Conservation (phyloP, 2,329 filamentous ascomycete species). For the Didymella keratinophila region DNA sequence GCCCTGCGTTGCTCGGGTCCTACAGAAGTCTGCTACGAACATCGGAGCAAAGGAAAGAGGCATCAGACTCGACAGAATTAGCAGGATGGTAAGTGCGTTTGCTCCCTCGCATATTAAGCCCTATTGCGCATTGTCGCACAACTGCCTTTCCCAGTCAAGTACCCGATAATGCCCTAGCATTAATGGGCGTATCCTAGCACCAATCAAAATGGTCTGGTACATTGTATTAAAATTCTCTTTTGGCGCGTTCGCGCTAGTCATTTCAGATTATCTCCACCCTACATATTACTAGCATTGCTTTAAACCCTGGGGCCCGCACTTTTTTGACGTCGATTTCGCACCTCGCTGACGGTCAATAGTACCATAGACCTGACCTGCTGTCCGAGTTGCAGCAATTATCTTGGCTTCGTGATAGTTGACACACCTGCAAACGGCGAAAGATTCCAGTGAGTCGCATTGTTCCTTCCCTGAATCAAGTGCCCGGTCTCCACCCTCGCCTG, state of each 20-base stretch:
- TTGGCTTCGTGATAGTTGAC: constrained; percentile 43
- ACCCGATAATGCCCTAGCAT: constrained; percentile 41
- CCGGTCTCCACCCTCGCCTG: neutral
- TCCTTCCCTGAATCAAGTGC: neutral
- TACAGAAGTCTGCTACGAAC: constrained; percentile 41
- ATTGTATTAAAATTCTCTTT: constrained; percentile 49
- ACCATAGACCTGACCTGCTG: constrained; percentile 18
- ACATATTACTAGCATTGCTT: constrained; percentile 49
- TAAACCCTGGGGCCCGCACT: constrained; percentile 35
- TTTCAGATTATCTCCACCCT: constrained; percentile 47
- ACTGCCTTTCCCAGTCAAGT: constrained; percentile 38
- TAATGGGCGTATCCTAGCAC: constrained; percentile 44
- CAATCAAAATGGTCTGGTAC: constrained; percentile 37
- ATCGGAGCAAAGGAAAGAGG: constrained; percentile 39
- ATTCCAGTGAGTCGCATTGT: constrained; percentile 45
- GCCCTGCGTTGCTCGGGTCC: constrained; percentile 45
- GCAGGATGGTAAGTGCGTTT: constrained; percentile 49
- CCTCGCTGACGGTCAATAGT: constrained; percentile 14
- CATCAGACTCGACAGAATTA: constrained; percentile 42
- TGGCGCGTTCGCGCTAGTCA: constrained; percentile 46
- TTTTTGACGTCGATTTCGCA: constrained; percentile 11
- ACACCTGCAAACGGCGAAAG: constrained; percentile 36
- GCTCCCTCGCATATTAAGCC: constrained; percentile 27
- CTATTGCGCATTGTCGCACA: constrained; percentile 38
- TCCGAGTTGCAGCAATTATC: constrained; percentile 13